phyloP scores from a whole-genome alignment of 1,284 basidiomycete species.

The Stereum hirsutum region DNA sequence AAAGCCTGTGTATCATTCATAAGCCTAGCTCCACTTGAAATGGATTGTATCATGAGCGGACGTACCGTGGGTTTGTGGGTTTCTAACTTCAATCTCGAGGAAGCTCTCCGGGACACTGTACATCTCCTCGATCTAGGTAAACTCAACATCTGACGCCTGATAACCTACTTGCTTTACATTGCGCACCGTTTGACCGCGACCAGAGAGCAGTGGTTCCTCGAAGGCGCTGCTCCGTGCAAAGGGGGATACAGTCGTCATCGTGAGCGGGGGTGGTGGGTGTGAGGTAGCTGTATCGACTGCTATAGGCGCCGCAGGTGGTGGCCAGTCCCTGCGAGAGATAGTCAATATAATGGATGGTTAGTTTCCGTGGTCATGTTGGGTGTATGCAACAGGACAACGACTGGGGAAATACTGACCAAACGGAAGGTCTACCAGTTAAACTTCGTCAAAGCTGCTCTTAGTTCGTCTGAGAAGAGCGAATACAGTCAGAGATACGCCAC shows the following conservation, averaged over 20 bases:
- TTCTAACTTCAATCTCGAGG: slow-evolving; percentile 95
- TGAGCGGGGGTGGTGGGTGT: slow-evolving; percentile 9
- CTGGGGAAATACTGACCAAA: too few relatives aligned
- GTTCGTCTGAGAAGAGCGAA: too few relatives aligned
- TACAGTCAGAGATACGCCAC: too few relatives aligned
- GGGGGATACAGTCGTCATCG: slow-evolving; percentile 65
- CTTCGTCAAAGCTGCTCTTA: too few relatives aligned
- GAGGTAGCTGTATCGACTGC: too few relatives aligned
- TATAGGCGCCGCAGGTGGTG: too few relatives aligned
- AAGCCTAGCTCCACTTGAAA: neutral
- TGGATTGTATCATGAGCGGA: slow-evolving; percentile 1
- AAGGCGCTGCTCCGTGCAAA: slow-evolving; percentile 72
- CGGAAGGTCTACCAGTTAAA: too few relatives aligned
- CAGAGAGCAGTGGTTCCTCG: slow-evolving; percentile 60
- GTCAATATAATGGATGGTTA: too few relatives aligned
- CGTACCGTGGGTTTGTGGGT: slow-evolving; percentile 93
- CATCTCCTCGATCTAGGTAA: slow-evolving; percentile 89
- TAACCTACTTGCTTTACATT: slow-evolving; percentile 1
- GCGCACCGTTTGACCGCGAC: slow-evolving; percentile 76
- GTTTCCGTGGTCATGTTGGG: too few relatives aligned
- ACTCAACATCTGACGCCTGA: slow-evolving; percentile 19
- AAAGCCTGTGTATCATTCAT: slow-evolving; percentile 47
- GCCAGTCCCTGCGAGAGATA: too few relatives aligned
- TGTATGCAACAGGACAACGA: too few relatives aligned
- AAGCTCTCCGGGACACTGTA: slow-evolving; percentile 97